phyloP scores from a whole-genome alignment of 306 rosid species.

The Ceratonia siliqua region DNA sequence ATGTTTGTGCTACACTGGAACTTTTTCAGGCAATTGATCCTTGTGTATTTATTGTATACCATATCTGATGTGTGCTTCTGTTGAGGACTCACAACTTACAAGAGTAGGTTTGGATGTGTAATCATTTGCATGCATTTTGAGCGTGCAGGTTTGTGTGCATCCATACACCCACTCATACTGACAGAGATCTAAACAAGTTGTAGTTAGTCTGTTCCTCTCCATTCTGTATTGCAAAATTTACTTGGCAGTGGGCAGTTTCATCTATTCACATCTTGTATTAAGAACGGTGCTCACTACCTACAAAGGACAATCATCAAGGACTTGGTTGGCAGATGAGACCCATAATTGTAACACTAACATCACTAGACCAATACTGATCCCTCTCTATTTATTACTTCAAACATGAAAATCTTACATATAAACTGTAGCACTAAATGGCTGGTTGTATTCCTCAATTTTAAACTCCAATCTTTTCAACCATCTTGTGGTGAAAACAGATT shows the following conservation, averaged over 20 bases:
- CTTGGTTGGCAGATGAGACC: neutral
- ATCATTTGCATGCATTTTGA: neutral
- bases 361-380: neutral
- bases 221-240: neutral
- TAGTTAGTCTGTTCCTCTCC: neutral
- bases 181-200: neutral
- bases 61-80: constrained; percentile 4
- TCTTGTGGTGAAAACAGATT: neutral
- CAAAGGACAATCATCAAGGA: neutral
- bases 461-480: constrained; percentile 1
- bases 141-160: constrained; percentile 10
- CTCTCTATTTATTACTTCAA: neutral
- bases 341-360: neutral
- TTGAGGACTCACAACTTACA: neutral
- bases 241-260: neutral
- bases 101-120: neutral
- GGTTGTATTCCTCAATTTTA: neutral
- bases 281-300: neutral
- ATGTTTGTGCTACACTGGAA: neutral
- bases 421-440: neutral
- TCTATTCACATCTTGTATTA: neutral
- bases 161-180: neutral
- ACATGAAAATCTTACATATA: neutral
- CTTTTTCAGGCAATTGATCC: neutral
- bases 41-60: neutral